Base-by-base conservation (phyloP, 1,139 yeast species). In the Citeromyces hawaiiensis region DNA sequence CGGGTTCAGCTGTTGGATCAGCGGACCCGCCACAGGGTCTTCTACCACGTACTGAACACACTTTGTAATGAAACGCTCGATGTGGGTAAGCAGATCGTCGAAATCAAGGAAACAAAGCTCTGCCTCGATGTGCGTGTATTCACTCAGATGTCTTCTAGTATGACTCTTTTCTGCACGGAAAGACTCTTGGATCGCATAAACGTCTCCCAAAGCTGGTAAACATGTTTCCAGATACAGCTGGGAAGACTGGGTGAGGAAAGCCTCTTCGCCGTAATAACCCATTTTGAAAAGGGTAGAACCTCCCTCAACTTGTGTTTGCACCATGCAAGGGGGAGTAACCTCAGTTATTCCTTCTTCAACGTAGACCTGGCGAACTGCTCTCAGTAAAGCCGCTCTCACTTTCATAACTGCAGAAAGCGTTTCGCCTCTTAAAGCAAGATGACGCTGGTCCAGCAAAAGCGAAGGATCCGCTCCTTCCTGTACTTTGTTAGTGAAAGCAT, bases 311-410 rank as follows among this genome's bases (percentile, higher is more conserved):
- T 91, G 97, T 36, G 96, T 88, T 66, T 93, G 98, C 43, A 93
- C 99, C 97, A 93, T 88, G 65, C 97, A 88, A 54, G 99, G 99
- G 38, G 98, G 97, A 32, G 97, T 91, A 44, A 93, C 96, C 68
- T 93, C 99, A 37, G 76, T 66, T 43, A 87, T 57, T 35, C 76
- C 74, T 64, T 83, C 88, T 53, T 86, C 93, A 29, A 61, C 67
- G 56, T 72, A 88, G 44, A 83, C 82, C 49, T 75, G 70, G 66
- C 99, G 78, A 52, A 93, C 65, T 30, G 93, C 67, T 40, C 66
- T 66, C 54, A 91, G 66, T 44, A 87, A 70, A 32, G 77, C 66
- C 36, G 96, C 91, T 61, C 99, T 81, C 36, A 93, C 98, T 60
- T 83, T 85, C 93, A 93, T 82, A 36, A 93, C 94, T n/a, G 91